These are phyloP conservation scores for Debaryomyces nepalensis DNA, from an alignment of 1,139 yeast genomes.

Conservation along the genomic window DNA sequence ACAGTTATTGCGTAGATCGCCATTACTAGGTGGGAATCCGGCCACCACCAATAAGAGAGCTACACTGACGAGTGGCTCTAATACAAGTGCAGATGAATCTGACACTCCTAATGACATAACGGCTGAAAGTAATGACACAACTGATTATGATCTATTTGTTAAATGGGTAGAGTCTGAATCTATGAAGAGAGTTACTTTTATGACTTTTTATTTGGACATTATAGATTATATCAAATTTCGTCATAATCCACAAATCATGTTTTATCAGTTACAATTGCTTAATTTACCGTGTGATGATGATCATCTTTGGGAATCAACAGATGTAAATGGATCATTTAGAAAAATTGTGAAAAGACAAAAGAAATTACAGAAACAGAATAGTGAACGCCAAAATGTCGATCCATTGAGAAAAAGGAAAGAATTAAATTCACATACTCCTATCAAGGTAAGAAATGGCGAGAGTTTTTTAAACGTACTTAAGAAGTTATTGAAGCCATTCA, in stretches of 20 bases:
- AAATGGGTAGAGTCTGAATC: conserved; percentile 81
- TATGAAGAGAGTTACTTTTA: conserved; percentile 74
- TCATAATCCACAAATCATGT: conserved; percentile 68
- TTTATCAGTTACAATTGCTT: conserved; percentile 73
- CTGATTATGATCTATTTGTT: conserved; percentile 37
- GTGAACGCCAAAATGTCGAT: conserved; percentile 12
- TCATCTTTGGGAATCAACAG: conserved; percentile 63
- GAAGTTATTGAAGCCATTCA: conserved; percentile 31
- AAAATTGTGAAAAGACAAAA: conserved; percentile 45
- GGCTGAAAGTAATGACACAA: conserved; percentile 22
- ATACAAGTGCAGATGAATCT: conserved; percentile 36
- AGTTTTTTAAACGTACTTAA: conserved; percentile 43
- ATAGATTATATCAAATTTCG: conserved; percentile 82
- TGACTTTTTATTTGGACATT: conserved; percentile 80
- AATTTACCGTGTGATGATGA: conserved; percentile 78
- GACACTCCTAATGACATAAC: conserved; percentile 31
- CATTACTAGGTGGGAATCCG: conserved; percentile 75
- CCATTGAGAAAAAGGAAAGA: conserved; percentile 4
- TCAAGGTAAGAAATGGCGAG: conserved; percentile 29
- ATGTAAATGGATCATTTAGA: conserved; percentile 45
- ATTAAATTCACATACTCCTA: conserved; percentile 11
- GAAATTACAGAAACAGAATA: conserved; percentile 28
- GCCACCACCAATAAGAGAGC: conserved; percentile 27
- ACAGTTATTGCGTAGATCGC: conserved; percentile 72
- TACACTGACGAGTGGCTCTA: conserved; percentile 26